Conservation (phyloP, 495 filamentous ascomycete species). For the Cercophora samala region DNA sequence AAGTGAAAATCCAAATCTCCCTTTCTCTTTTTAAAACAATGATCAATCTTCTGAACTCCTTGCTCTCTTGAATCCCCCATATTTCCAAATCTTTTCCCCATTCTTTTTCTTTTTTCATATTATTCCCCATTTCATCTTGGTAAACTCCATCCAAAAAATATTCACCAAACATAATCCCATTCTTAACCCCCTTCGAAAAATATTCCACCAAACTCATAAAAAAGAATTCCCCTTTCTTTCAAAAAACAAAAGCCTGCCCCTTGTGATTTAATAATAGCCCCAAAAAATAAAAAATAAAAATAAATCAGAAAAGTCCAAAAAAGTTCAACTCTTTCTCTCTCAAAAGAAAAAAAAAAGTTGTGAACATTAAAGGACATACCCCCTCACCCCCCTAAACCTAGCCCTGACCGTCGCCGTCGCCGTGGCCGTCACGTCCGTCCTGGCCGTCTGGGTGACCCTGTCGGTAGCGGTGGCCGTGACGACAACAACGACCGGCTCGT, state of each 20-base stretch:
- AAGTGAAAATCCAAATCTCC: neutral
- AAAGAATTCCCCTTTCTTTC: neutral
- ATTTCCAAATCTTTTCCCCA: too few species aligned
- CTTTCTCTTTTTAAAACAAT: neutral
- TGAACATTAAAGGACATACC: neutral
- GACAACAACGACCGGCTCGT: neutral
- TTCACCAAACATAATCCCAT: neutral
- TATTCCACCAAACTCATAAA: neutral
- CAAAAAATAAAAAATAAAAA: too few species aligned
- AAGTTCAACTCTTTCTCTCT: too few species aligned
- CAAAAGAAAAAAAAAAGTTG: neutral
- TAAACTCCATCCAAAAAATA: neutral
- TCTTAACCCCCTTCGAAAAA: neutral
- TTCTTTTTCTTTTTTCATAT: neutral
- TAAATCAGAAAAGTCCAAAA: too few species aligned
- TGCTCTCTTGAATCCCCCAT: neutral
- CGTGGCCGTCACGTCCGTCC: neutral
- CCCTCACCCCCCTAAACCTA: neutral
- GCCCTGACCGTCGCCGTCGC: neutral
- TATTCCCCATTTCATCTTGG: neutral
- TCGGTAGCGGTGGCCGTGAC: neutral
- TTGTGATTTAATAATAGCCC: neutral
- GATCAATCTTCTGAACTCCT: neutral
- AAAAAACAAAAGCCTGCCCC: neutral
- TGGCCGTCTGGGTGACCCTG: neutral